Evolutionary conservation across 1,284 basidiomycete species (phyloP), one percentile per base, ranked within the genome.

Genomic region (Flammula alnicola): DNA sequence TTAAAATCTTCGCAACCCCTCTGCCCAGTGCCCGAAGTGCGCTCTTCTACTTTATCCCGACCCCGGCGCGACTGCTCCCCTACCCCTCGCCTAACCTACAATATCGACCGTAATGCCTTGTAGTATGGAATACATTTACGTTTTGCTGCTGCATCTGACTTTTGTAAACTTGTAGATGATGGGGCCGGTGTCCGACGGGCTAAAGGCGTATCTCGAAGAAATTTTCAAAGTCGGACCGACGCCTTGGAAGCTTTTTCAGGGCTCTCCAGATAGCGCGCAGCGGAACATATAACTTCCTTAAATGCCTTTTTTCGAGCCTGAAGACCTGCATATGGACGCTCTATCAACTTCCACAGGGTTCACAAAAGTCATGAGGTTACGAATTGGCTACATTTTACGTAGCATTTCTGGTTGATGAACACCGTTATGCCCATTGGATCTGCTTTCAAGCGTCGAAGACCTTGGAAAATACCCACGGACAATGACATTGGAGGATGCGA

Each of bases 321-420:
- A 26, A 39, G 31, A n/a, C 29, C 37, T 30, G 14, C 17, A 23
- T 45, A 14, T 33, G 26, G 32, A n/a, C 17, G 5, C 10, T 32
- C 20, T 27, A 33, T 12, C 47, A 30, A n/a, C 42, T 44, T 44
- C 33, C 25, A 23, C 27, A 54, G 44, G 44, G 39, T 35, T 44
- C 20, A 39, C 23, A 12, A 27, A 32, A 44, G 44, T 49, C 54
- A 48, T 38, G 47, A 44, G 44, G 29, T 31, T 31, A 27, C 40
- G 17, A 26, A 46, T 32, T 41, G 23, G 10, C 47, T 36, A 30
- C 17, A 45, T 55, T 46, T 51, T 55, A 55, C 49, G 54, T 51
- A 46, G 23, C 23, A 23, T 12, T 17, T 14, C 22, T 31, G 29
- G 31, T 31, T 25, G 33, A 38, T 29, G 43, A 16, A 16, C 20